Base-by-base conservation (phyloP, 2,329 filamentous ascomycete genomes). In the Ilyonectria destructans region DNA sequence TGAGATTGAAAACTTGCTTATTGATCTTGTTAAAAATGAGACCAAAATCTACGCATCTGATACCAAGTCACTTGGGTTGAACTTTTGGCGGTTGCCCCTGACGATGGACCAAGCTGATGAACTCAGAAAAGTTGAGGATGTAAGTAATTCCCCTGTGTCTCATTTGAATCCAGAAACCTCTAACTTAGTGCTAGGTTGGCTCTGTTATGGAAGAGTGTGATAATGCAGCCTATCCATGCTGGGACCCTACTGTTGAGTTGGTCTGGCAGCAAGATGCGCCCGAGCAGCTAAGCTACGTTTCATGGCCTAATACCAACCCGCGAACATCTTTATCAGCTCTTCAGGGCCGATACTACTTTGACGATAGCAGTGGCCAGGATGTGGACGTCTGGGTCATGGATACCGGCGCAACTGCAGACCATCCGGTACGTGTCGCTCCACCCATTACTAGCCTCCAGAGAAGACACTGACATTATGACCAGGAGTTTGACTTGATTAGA, bases 331-430 rank as follows among this genome's bases (percentile, higher is more conserved):
- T 26, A 10, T 51, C 31, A 29, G 19, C 29, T 26, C 13, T 62
- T 17, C 3, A 56, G 13, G 19, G 19, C 12, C 60, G 60, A 2
- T 63, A 63, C 23, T 63, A 63, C 15, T 63, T 63, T 15, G 60
- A 63, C 19, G 52, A 51, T 23, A 63, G 60, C 15, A 29, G 9
- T 29, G 60, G 52, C 6, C 49, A 40, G 13, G 40, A 63, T n/a
- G 29, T 63, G 1, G 60, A 63, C 31, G 60, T 63, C 29, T 63
- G 60, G 60, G 29, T 63, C n/a, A 57, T 63, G 17, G 60, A 63
- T 37, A 56, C 60, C 3, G 52, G 60, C 0, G 6, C 33, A 3
- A 49, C 29, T 12, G 21, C 23, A 9, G 43, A 37, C 9, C 51
- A 63, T 13, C 40, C 21, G 8, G 52, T 57, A 31, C 33, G 31